Evolutionary conservation across 2,329 filamentous ascomycete genomes (phyloP).

Genomic region (Fusarium liriodendri): DNA sequence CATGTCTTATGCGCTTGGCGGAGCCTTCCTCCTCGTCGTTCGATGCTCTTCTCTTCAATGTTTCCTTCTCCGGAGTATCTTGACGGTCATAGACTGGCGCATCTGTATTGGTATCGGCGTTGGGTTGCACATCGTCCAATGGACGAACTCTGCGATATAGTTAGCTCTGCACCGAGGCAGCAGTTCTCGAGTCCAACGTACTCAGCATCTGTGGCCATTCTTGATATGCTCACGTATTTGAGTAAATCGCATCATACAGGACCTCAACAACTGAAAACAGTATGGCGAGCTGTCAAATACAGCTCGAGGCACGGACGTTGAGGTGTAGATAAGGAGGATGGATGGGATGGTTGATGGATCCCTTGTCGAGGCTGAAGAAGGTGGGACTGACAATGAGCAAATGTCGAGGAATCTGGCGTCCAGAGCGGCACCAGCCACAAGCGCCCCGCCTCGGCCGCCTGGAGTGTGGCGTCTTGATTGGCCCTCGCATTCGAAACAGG

Average conservation of each 20-base stretch:
- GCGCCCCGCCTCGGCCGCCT: slow-evolving; percentile 12
- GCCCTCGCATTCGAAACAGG: slow-evolving; percentile 32
- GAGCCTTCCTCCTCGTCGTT: slow-evolving; percentile 30
- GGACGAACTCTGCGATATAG: slow-evolving; percentile 26
- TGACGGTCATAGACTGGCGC: background rate
- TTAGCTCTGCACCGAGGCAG: slow-evolving; percentile 25
- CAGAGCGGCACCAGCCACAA: slow-evolving; percentile 25
- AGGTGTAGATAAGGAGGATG: slow-evolving; percentile 4
- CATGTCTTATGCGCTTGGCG: slow-evolving; percentile 43
- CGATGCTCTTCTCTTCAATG: slow-evolving; percentile 47
- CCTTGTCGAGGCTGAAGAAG: slow-evolving; percentile 45
- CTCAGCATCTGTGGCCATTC: slow-evolving; percentile 39
- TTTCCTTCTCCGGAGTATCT: slow-evolving; percentile 16
- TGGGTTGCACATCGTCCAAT: slow-evolving; percentile 22
- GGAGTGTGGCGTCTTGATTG: slow-evolving; percentile 33
- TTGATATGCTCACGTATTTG: background rate
- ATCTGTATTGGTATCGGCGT: slow-evolving; percentile 1
- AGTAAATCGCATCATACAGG: background rate
- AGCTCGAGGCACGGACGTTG: background rate
- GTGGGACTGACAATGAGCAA: slow-evolving; percentile 33
- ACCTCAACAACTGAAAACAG: background rate
- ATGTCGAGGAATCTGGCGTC: slow-evolving; percentile 17
- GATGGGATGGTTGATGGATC: slow-evolving; percentile 1
- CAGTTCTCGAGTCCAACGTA: slow-evolving; percentile 19
- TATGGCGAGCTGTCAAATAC: background rate